Percentiles rank a stretch among this genome's conserved stretches.
phyloP scores from a whole-genome alignment of 176 grass and related monocot species.

The Oryza punctata region DNA sequence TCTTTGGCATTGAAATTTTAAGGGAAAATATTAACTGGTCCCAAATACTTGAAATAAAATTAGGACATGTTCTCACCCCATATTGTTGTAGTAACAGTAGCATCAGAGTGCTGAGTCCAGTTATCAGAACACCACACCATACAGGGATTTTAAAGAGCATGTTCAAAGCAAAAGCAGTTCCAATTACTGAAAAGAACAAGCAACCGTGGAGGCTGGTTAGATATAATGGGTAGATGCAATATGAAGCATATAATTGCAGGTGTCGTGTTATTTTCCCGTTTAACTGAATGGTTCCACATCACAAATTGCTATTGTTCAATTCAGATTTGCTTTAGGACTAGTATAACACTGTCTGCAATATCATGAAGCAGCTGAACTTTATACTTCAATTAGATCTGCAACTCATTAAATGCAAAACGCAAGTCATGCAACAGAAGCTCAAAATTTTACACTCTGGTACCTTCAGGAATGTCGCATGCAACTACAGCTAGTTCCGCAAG shows the following conservation, averaged over 20 bases:
- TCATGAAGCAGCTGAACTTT: not conserved
- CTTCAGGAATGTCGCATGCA: conserved; percentile 98
- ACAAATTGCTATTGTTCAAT: not conserved
- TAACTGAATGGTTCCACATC: not conserved
- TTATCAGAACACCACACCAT: conserved; percentile 96
- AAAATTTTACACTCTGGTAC: conserved; percentile 44
- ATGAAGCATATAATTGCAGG: conserved; percentile 1
- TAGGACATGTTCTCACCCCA: conserved; percentile 60
- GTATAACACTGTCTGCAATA: conserved; percentile 25
- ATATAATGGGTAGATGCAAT: not conserved
- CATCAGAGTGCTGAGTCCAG: conserved; percentile 91
- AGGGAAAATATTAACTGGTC: not conserved
- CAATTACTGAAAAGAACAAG: conserved; percentile 73
- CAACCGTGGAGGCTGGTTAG: conserved; percentile 20
- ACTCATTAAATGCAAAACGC: conserved; percentile 3
- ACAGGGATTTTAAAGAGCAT: conserved; percentile 88
- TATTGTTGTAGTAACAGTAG: conserved; percentile 92
- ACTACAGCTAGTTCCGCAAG: conserved; percentile 97
- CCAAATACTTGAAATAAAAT: conserved; percentile 10
- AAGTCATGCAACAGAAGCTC: not conserved
- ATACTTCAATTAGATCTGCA: not conserved
- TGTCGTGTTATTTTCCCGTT: not conserved
- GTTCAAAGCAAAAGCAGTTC: conserved; percentile 98
- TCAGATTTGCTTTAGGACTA: conserved; percentile 10
- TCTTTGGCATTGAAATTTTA: not conserved